Evolutionary conservation across 768 basidiomycete genomes (phyloP).

Genomic region (Collybia sordida): DNA sequence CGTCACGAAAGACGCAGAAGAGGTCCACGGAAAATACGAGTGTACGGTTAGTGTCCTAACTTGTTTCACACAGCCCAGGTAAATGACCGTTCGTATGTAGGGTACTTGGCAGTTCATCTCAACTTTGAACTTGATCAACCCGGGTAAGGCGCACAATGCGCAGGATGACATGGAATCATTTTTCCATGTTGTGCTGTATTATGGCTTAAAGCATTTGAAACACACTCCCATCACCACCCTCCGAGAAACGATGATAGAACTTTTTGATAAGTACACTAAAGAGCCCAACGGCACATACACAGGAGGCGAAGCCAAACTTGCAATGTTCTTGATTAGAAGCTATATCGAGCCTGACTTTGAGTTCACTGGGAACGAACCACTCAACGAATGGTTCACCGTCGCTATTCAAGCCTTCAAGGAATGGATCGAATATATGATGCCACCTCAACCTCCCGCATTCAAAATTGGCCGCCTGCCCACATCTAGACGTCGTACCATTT

Average conservation of each 20-base stretch:
- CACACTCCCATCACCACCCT: background rate
- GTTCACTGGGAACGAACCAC: background rate
- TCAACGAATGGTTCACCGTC: background rate
- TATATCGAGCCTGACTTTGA: background rate
- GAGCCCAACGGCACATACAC: background rate
- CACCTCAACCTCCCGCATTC: too few relatives aligned
- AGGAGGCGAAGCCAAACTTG: background rate
- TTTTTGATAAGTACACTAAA: background rate
- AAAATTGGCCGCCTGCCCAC: too few relatives aligned
- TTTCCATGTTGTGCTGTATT: constrained; percentile 1
- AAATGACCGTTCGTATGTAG: too few relatives aligned
- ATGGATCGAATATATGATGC: background rate
- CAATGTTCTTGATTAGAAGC: background rate
- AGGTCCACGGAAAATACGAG: background rate
- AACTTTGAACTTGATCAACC: background rate
- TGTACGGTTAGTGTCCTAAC: background rate
- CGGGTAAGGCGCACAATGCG: background rate
- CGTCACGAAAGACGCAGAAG: background rate
- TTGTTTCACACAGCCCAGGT: too few relatives aligned
- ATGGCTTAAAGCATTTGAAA: background rate
- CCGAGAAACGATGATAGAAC: background rate
- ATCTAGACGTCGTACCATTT: too few relatives aligned
- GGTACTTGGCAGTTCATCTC: constrained; percentile 8
- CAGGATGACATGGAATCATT: constrained; percentile 3
- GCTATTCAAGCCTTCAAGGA: background rate